Conservation (phyloP, 202 grass and related monocot genomes). For the Schoenoplectus triqueter region DNA sequence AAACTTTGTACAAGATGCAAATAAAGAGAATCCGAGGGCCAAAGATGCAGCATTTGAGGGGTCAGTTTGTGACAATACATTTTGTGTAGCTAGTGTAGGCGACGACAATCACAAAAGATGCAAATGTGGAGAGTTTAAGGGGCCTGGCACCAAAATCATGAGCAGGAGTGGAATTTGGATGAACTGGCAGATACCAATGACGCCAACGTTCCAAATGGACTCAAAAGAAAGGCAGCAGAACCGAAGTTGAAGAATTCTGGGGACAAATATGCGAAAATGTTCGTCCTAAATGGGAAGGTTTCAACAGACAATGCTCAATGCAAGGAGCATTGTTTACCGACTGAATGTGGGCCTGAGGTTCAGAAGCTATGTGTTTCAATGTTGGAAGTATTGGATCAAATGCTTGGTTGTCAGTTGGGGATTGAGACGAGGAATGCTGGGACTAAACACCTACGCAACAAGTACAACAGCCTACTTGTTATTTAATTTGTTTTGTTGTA, state of each 20-base stretch:
- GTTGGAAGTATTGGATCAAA: too few species aligned
- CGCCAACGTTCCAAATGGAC: conserved; percentile 26
- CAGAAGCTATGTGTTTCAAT: too few species aligned
- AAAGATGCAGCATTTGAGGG: conserved; percentile 13
- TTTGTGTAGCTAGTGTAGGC: neutral
- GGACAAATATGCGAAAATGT: conserved; percentile 49
- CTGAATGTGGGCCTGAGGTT: too few species aligned
- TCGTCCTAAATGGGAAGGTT: conserved; percentile 37
- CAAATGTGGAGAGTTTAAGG: neutral
- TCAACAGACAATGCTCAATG: too few species aligned
- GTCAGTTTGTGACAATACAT: conserved; percentile 17
- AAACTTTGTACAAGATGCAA: conserved; percentile 48
- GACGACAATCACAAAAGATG: conserved; percentile 19
- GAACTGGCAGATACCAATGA: conserved; percentile 32
- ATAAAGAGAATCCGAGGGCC: conserved; percentile 30
- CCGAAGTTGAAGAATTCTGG: conserved; percentile 18
- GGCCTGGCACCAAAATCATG: neutral
- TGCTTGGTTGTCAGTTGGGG: too few species aligned
- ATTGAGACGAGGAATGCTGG: too few species aligned
- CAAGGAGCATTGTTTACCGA: too few species aligned
- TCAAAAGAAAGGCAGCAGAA: conserved; percentile 48
- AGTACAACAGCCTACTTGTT: too few species aligned
- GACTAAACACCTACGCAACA: too few species aligned
- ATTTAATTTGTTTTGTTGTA: too few species aligned
- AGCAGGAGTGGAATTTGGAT: conserved; percentile 1